phyloP scores from a whole-genome alignment of 2,329 filamentous ascomycete species.

The Fusarium albosuccineum region DNA sequence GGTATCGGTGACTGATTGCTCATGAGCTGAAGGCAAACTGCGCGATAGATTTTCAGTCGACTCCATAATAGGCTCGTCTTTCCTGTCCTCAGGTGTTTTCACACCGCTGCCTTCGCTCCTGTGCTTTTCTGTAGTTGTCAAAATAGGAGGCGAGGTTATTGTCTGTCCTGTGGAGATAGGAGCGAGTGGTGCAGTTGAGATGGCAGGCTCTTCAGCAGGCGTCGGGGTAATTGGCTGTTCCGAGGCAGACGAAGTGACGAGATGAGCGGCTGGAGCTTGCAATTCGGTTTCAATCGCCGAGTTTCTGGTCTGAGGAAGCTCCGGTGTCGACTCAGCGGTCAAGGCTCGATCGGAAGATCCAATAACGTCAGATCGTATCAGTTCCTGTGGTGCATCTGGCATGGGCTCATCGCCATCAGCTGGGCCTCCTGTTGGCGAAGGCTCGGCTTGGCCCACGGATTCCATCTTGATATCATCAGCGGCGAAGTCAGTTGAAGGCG shows the following conservation, averaged over 20 bases:
- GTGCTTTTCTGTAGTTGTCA: neutral
- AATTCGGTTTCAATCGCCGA: too few relatives aligned
- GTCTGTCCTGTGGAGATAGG: neutral
- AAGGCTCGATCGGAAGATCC: neutral
- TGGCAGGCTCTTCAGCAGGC: neutral
- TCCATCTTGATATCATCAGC: slow-evolving; percentile 2
- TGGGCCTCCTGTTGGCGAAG: neutral
- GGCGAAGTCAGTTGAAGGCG: neutral
- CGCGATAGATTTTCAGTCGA: neutral
- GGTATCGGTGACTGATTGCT: neutral
- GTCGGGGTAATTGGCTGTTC: neutral
- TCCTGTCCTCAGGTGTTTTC: neutral
- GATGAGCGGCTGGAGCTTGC: too few relatives aligned
- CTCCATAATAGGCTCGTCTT: neutral
- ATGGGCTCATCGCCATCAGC: neutral
- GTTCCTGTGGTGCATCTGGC: neutral
- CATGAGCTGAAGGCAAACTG: neutral
- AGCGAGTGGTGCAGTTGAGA: neutral
- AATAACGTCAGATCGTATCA: neutral
- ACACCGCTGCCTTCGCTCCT: neutral
- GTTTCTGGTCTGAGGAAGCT: too few relatives aligned
- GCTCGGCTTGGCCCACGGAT: neutral
- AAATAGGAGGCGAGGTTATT: neutral
- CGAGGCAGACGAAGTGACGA: too few relatives aligned
- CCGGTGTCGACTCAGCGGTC: neutral